Evolutionary conservation across 1,139 yeast genomes (phyloP).

Genomic region (Scheffersomyces illinoinensis): DNA sequence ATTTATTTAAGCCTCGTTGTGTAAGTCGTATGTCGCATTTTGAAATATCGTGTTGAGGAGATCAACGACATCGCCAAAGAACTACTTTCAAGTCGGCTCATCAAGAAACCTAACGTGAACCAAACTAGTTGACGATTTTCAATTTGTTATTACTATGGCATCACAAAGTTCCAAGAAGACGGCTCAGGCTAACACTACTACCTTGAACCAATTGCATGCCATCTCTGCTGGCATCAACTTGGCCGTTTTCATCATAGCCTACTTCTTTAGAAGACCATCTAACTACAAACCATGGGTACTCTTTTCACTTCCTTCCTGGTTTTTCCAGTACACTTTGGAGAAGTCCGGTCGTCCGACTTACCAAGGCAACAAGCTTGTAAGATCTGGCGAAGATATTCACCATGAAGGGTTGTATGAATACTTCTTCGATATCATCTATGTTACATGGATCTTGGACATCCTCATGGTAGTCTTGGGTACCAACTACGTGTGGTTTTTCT

Average conservation of each 20-base stretch:
- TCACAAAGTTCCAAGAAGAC: constrained; percentile 62
- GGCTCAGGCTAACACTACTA: constrained; percentile 57
- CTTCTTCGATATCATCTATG: constrained; percentile 71
- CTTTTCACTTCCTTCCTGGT: constrained; percentile 57
- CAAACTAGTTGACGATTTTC: too few relatives aligned
- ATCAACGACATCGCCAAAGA: neutral
- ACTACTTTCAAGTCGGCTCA: neutral
- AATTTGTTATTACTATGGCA: constrained; percentile 28
- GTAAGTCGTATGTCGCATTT: neutral
- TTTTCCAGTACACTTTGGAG: constrained; percentile 60
- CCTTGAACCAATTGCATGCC: constrained; percentile 56
- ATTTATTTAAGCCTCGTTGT: neutral
- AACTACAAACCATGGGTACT: constrained; percentile 53
- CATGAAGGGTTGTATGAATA: constrained; percentile 76
- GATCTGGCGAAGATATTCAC: constrained; percentile 64
- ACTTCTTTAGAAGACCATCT: constrained; percentile 54
- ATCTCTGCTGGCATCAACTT: constrained; percentile 46
- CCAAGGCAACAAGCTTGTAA: constrained; percentile 41
- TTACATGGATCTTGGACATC: constrained; percentile 64
- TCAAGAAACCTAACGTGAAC: neutral
- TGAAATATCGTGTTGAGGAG: neutral
- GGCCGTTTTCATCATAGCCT: constrained; percentile 40
- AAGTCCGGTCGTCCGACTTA: constrained; percentile 65
- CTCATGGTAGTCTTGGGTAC: constrained; percentile 57
- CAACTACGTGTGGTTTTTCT: constrained; percentile 64